Conservation (phyloP, 306 rosid species). For the Phaseolus lunatus region DNA sequence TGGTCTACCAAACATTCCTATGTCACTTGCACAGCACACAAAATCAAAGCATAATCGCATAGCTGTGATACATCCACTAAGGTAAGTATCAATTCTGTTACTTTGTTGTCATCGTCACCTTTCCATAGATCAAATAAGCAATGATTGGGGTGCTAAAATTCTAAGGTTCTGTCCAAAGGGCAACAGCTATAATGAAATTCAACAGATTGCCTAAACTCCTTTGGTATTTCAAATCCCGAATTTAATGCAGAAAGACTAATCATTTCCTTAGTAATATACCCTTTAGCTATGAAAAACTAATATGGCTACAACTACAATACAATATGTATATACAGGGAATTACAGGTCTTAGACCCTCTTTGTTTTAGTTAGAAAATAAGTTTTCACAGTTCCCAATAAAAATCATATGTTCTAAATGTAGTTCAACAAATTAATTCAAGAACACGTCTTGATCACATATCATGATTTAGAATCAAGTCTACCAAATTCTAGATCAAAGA, state of each 20-base stretch:
- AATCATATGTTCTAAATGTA: not conserved
- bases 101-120: not conserved
- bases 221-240: slow-evolving; percentile 5
- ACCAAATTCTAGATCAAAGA: not conserved
- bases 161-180: not conserved
- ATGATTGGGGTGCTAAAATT: slow-evolving; percentile 27
- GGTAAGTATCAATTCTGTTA: slow-evolving; percentile 32
- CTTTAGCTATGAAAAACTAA: not conserved
- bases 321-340: not conserved
- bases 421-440: not conserved
- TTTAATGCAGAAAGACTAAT: not conserved
- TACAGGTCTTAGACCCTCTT: not conserved
- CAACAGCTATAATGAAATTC: not conserved
- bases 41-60: slow-evolving; percentile 19
- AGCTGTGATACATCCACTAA: slow-evolving; percentile 8
- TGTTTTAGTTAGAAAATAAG: not conserved
- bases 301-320: slow-evolving; percentile 10
- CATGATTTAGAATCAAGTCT: not conserved
- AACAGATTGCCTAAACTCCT: not conserved
- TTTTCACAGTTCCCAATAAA: not conserved
- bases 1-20: not conserved
- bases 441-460: not conserved
- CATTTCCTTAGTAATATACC: not conserved
- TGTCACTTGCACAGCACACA: slow-evolving; percentile 15
- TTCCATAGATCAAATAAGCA: not conserved